phyloP scores from a whole-genome alignment of 305 asterid genomes.

The Rubia peregrina region DNA sequence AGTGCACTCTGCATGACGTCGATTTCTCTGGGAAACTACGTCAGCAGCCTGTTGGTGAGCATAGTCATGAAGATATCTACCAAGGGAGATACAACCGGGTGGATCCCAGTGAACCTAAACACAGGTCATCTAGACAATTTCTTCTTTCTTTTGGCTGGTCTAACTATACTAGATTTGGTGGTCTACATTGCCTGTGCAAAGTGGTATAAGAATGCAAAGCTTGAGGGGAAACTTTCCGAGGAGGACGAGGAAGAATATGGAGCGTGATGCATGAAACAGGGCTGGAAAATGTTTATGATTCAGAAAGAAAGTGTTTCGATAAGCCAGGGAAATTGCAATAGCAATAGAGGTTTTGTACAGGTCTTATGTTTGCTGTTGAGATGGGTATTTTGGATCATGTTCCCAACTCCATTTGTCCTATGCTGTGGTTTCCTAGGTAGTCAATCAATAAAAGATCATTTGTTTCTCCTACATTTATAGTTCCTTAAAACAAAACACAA shows the following conservation, averaged over 20 bases:
- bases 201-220: slow-evolving; percentile 63
- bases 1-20: slow-evolving; percentile 53
- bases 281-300: neutral
- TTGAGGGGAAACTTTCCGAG: slow-evolving; percentile 36
- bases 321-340: slow-evolving; percentile 14
- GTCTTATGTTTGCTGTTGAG: slow-evolving; percentile 1
- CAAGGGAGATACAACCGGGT: slow-evolving; percentile 36
- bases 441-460: neutral
- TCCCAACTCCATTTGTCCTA: slow-evolving; percentile 1
- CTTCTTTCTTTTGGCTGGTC: slow-evolving; percentile 67
- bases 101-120: slow-evolving; percentile 53
- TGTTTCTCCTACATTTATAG: neutral
- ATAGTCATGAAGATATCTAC: slow-evolving; percentile 37
- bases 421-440: neutral
- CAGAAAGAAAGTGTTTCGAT: slow-evolving; percentile 5
- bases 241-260: slow-evolving; percentile 23
- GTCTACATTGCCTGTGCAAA: slow-evolving; percentile 53
- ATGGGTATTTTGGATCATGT: neutral
- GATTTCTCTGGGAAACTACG: slow-evolving; percentile 42
- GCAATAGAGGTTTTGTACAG: slow-evolving; percentile 17
- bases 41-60: slow-evolving; percentile 39
- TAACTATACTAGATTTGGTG: slow-evolving; percentile 55
- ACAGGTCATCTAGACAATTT: slow-evolving; percentile 70
- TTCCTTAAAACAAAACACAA: neutral
- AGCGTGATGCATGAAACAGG: slow-evolving; percentile 19